Conservation (phyloP, 1,139 yeast species). For the Kluyveromyces marxianus region DNA sequence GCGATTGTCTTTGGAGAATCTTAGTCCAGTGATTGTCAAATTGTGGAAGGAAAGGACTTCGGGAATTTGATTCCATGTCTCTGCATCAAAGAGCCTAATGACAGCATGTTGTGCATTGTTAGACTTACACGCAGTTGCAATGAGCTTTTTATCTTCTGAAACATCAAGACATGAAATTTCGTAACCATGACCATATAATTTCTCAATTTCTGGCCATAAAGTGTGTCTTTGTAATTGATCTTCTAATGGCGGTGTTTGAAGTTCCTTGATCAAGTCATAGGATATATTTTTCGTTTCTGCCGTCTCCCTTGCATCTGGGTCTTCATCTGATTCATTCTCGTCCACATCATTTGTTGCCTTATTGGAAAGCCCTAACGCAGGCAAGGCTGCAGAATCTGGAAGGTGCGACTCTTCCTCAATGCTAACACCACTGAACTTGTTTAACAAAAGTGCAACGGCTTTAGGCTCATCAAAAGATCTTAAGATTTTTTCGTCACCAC, state of each 20-base stretch:
- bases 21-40: conserved; percentile 76
- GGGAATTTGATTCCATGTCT: conserved; percentile 53
- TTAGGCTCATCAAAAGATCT: conserved; percentile 88
- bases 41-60: conserved; percentile 50
- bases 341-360: conserved; percentile 60
- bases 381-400: conserved; percentile 77
- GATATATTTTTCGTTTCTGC: conserved; percentile 37
- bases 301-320: conserved; percentile 34
- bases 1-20: conserved; percentile 65
- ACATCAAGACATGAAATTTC: conserved; percentile 79
- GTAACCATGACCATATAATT: conserved; percentile 94
- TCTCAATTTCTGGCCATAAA: conserved; percentile 90
- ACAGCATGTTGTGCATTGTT: conserved; percentile 81
- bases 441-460: conserved; percentile 58
- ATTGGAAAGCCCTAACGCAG: conserved; percentile 90
- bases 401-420: conserved; percentile 22
- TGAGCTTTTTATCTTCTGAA: conserved; percentile 52
- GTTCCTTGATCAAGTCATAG: conserved; percentile 34
- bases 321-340: conserved; percentile 35
- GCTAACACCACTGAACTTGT: conserved; percentile 44
- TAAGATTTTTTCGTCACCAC: conserved; percentile 91
- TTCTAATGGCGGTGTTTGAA: conserved; percentile 67
- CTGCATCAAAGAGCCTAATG: conserved; percentile 61
- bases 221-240: conserved; percentile 88
- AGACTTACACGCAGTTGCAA: conserved; percentile 90